Base-by-base conservation (phyloP, 1,139 yeast genomes). In the Scheffersomyces parashehatae region DNA sequence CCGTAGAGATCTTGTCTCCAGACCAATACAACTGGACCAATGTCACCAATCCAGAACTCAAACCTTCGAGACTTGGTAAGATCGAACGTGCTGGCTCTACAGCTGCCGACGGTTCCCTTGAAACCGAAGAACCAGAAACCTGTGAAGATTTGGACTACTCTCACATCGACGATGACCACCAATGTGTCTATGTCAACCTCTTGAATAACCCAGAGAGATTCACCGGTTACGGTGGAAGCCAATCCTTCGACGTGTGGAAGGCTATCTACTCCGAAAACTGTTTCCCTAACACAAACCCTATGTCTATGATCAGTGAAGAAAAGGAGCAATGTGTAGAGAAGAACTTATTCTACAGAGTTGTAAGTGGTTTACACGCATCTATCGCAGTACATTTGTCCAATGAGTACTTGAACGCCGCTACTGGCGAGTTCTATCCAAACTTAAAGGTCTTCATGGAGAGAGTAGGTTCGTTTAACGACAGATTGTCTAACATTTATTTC, bases 281-380 rank as follows among this genome's bases (percentile, higher is more conserved):
- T 63, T 91, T 91, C 67, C 77, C 79, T 11, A 77, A 83, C 45
- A 70, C 75, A 11, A 68, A 62, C 48, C 73, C 73, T 16, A 67
- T 70, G 72, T 63, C 72, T 24, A 59, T 62, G 68, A 49, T 49
- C 6, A 0, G 60, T 36, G 67, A 65, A 36, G 68, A 68, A 32
- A 75, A 72, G 28, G 85, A 78, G 34, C 77, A 73, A 51, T 90
- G 97, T 62, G 65, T 74, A 40, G 98, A 95, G 58, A 93, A 91
- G 68, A 83, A 90, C 53, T 81, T 90, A 36, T 95, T 95, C 59
- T 91, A 86, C 67, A 79, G 96, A 52, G 68, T 95, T 44, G 76
- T 95, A 14, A 85, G 95, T 37, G 99, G 99, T 2, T 80, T 95
- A 86, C 99, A 95, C 63, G 90, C 97, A 2, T 88, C 97, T 4